Percentiles rank a stretch among this genome's conserved stretches.
Conservation (phyloP, 2,329 filamentous ascomycete genomes). For the Albophoma yamanashiensis region DNA sequence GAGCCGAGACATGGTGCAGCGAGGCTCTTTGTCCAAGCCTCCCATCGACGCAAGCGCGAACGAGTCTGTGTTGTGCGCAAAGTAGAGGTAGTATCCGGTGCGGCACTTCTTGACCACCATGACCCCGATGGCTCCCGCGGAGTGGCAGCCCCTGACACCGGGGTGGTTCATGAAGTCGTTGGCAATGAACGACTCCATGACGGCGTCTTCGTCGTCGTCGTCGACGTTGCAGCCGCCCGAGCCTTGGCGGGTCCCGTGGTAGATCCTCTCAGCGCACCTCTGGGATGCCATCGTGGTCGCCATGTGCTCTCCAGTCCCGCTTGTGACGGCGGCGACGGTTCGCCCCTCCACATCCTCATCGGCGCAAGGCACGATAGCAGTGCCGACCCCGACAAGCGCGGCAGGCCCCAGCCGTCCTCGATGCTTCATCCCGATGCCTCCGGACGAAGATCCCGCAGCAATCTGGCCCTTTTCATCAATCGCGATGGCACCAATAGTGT, state of each 20-base stretch:
- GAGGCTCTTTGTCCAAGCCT: constrained; percentile 61
- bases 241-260: constrained; percentile 53
- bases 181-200: constrained; percentile 65
- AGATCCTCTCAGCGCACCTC: constrained; percentile 77
- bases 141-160: constrained; percentile 69
- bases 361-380: constrained; percentile 73
- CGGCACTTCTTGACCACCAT: constrained; percentile 79
- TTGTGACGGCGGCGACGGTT: constrained; percentile 76
- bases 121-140: constrained; percentile 80
- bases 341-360: constrained; percentile 56
- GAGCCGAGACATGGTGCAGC: constrained; percentile 81
- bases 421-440: constrained; percentile 98
- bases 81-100: constrained; percentile 73
- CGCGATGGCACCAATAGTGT: constrained; percentile 93
- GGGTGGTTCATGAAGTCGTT: constrained; percentile 92
- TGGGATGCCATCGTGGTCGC: constrained; percentile 86
- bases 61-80: constrained; percentile 90
- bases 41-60: constrained; percentile 85
- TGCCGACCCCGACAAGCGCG: constrained; percentile 84
- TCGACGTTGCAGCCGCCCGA: constrained; percentile 50
- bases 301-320: constrained; percentile 97
- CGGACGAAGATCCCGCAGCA: constrained; percentile 89
- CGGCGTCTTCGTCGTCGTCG: constrained; percentile 66
- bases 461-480: constrained; percentile 80
- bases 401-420: constrained; percentile 84